A percentile compares a stretch with the other conserved stretches of the same genome.
Evolutionary conservation across 805 yeast species (phyloP).

Genomic region (Barnettozyma siamensis): DNA sequence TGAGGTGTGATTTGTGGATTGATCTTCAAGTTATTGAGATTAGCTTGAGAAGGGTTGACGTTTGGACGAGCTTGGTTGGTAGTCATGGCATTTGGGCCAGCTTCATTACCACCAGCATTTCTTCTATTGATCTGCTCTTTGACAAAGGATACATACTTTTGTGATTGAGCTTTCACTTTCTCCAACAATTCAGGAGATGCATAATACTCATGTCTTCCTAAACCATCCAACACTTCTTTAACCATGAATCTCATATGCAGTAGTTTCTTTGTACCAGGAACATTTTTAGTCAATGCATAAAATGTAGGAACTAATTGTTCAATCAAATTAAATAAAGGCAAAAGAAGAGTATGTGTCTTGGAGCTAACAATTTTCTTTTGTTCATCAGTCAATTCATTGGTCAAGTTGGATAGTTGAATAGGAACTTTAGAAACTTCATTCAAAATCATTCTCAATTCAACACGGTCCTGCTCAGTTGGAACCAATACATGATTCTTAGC

Average conservation of each 20-base stretch:
- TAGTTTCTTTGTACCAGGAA: constrained; percentile 68
- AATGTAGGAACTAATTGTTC: constrained; percentile 77
- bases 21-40: not conserved
- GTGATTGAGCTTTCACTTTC: constrained; percentile 65
- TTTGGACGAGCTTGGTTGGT: not conserved
- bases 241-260: constrained; percentile 77
- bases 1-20: constrained; percentile 25
- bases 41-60: not conserved
- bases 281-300: constrained; percentile 67
- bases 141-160: constrained; percentile 68
- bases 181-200: constrained; percentile 71
- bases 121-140: constrained; percentile 48
- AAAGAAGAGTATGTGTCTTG: constrained; percentile 44
- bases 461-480: constrained; percentile 57
- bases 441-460: constrained; percentile 53
- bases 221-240: constrained; percentile 64
- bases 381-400: constrained; percentile 51
- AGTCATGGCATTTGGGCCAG: not conserved
- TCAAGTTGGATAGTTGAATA: constrained; percentile 59
- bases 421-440: constrained; percentile 67
- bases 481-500: constrained; percentile 16
- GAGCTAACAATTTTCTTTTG: constrained; percentile 60
- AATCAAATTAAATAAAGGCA: constrained; percentile 52
- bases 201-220: constrained; percentile 57
- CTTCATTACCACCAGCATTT: constrained; percentile 23